Conservation (phyloP, 1,284 basidiomycete species). For the Trichosporon sp. region DNA sequence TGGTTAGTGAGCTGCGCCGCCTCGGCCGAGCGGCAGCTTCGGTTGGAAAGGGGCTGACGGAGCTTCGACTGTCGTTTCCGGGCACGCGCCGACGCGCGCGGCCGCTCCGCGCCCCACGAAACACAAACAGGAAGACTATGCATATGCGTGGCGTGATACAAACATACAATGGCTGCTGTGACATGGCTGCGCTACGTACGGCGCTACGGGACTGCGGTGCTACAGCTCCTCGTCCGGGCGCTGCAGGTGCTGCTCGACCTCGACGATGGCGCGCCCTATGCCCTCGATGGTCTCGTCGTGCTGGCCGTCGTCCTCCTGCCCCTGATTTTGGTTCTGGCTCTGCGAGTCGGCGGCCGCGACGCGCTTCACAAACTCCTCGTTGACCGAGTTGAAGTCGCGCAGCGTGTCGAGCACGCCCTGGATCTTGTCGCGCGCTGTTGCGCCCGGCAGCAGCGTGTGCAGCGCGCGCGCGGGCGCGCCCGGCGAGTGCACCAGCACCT, state of each 20-base stretch:
- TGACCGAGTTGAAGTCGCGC: conserved; percentile 1
- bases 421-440: not conserved
- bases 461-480: not conserved
- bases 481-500: not conserved
- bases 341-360: not conserved
- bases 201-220: too few relatives aligned
- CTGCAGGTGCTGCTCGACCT: not conserved
- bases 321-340: not conserved
- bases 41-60: too few relatives aligned
- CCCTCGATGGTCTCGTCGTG: not conserved
- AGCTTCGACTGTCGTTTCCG: too few relatives aligned
- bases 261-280: not conserved
- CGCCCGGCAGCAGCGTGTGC: not conserved
- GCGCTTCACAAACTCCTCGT: conserved; percentile 7
- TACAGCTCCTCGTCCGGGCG: not conserved
- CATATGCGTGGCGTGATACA: not conserved
- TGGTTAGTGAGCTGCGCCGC: not conserved
- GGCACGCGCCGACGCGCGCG: too few relatives aligned
- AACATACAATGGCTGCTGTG: not conserved
- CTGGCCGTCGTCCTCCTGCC: not conserved
- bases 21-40: too few relatives aligned
- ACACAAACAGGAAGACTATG: not conserved
- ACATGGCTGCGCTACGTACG: not conserved
- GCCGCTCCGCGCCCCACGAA: too few relatives aligned
- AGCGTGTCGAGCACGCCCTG: not conserved